Evolutionary conservation across 2,329 filamentous ascomycete genomes (phyloP).

Genomic region (Esteya vermicola): DNA sequence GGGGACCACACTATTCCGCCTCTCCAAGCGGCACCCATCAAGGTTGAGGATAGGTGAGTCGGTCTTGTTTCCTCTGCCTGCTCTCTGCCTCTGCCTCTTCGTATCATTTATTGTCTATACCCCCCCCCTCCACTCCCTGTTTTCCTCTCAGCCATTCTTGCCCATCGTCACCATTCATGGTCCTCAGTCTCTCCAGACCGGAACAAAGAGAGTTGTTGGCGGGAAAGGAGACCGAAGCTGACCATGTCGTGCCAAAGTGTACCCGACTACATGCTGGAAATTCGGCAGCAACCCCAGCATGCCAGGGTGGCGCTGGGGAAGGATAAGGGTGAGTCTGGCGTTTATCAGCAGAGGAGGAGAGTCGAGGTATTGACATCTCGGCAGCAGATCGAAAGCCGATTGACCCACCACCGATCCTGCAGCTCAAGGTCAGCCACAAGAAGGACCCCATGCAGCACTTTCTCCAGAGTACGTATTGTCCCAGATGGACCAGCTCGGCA

Average conservation of each 20-base stretch:
- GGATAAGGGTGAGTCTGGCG: conserved; percentile 48
- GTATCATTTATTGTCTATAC: background rate
- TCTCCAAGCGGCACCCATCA: conserved; percentile 2
- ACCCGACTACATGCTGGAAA: conserved; percentile 16
- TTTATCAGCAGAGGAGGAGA: background rate
- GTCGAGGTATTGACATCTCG: background rate
- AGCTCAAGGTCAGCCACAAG: conserved; percentile 40
- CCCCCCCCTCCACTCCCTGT: too few species aligned
- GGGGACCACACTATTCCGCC: conserved; percentile 7
- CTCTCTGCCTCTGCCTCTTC: background rate
- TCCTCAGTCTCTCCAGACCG: background rate
- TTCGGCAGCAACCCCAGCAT: conserved; percentile 54
- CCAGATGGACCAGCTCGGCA: background rate
- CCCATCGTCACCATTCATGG: too few species aligned
- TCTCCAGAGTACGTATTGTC: conserved; percentile 39
- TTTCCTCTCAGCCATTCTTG: too few species aligned
- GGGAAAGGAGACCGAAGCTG: background rate
- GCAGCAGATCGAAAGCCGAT: conserved; percentile 64
- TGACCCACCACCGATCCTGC: conserved; percentile 74
- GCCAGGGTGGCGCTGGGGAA: conserved; percentile 58
- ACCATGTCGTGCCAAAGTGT: conserved; percentile 6
- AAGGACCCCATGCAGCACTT: conserved; percentile 32
- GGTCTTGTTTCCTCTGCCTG: too few species aligned
- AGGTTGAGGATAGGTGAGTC: conserved; percentile 8
- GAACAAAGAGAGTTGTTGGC: background rate